These are phyloP conservation scores for Smallanthus sonchifolius DNA, from an alignment of 129 eudicot species.

Conservation along the genomic window DNA sequence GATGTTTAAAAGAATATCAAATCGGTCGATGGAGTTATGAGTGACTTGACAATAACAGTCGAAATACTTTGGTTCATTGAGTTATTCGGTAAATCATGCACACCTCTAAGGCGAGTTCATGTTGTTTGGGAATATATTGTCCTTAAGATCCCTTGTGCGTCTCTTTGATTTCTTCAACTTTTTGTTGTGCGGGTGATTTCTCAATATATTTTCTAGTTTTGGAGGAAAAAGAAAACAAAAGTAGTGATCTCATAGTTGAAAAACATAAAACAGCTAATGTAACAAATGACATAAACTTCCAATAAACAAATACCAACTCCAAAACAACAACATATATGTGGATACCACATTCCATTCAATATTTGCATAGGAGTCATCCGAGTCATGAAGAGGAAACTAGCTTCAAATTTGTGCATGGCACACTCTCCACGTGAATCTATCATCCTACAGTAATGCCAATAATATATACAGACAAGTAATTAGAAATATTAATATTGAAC, in stretches of 20 bases:
- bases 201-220: background rate
- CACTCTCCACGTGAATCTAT: constrained; percentile 19
- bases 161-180: too few species aligned
- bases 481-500: background rate
- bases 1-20: background rate
- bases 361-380: background rate
- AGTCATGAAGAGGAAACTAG: background rate
- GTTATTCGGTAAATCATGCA: too few species aligned
- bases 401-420: constrained; percentile 16
- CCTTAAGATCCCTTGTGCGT: too few species aligned
- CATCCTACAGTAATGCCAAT: background rate
- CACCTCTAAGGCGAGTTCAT: too few species aligned
- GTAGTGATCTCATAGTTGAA: background rate
- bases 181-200: background rate
- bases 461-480: background rate
- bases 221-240: background rate
- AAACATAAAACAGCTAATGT: background rate
- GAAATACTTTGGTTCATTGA: too few species aligned
- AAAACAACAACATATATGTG: constrained; percentile 9
- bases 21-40: background rate
- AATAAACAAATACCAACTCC: background rate
- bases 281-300: background rate
- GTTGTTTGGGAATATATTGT: too few species aligned
- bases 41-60: background rate
- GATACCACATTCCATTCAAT: background rate